A percentile compares a stretch with the other conserved stretches of the same genome.
Conservation (phyloP, 345 rosid genomes). For the Laguncularia racemosa region DNA sequence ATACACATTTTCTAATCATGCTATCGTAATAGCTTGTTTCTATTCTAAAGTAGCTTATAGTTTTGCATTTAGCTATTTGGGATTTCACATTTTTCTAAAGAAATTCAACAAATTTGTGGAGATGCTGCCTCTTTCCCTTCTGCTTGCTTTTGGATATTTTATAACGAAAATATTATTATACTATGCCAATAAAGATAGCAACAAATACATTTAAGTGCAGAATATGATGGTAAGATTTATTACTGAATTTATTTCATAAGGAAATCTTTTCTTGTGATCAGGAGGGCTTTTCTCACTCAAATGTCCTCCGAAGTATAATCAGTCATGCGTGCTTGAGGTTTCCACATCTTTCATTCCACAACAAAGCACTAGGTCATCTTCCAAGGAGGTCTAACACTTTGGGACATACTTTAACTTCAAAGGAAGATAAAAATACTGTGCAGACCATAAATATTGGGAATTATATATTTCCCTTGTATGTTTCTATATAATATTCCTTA, state of each 20-base stretch:
- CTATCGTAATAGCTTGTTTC: background rate
- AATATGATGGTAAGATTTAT: background rate
- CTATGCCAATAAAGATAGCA: no score
- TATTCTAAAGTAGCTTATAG: background rate
- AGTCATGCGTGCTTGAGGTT: slow-evolving; percentile 73
- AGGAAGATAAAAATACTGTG: slow-evolving; percentile 19
- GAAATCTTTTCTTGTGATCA: slow-evolving; percentile 22
- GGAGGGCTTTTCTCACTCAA: slow-evolving; percentile 97
- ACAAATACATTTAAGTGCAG: background rate
- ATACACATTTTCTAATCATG: background rate
- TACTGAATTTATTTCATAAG: slow-evolving; percentile 1
- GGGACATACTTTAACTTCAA: slow-evolving; percentile 18
- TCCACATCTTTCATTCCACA: slow-evolving; percentile 47
- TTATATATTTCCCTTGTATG: no score
- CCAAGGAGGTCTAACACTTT: slow-evolving; percentile 22
- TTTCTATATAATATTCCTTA: background rate
- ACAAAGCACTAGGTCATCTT: slow-evolving; percentile 28
- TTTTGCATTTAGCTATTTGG: no score
- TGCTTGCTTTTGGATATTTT: no score
- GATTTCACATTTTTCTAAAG: no score
- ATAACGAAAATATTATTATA: no score
- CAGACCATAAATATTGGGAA: no score
- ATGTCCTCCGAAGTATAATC: slow-evolving; percentile 67
- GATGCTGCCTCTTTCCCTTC: no score
- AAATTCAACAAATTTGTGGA: no score